Evolutionary conservation across 2,329 filamentous ascomycete species (phyloP).

Genomic region (Ophiostoma himal-ulmi): DNA sequence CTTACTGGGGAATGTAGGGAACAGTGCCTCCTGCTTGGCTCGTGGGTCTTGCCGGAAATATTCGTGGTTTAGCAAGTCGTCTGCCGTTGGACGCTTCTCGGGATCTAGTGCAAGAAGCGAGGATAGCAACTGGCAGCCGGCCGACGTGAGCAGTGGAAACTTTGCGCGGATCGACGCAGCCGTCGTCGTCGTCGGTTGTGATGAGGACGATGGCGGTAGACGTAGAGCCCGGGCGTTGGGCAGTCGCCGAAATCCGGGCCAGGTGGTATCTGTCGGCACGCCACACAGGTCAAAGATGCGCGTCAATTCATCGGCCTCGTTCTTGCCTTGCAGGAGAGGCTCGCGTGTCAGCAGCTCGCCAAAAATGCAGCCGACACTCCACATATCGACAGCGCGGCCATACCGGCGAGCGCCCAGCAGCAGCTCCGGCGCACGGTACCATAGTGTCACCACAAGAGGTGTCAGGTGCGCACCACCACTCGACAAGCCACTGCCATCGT

Average conservation of each 20-base stretch:
- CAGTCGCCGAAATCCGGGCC: slow-evolving; percentile 80
- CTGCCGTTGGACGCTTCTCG: slow-evolving; percentile 60
- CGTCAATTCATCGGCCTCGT: slow-evolving; percentile 84
- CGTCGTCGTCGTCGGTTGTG: slow-evolving; percentile 32
- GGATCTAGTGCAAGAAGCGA: slow-evolving; percentile 72
- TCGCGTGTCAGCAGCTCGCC: slow-evolving; percentile 81
- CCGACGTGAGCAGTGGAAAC: slow-evolving; percentile 74
- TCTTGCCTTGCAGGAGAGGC: slow-evolving; percentile 78
- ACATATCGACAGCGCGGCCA: slow-evolving; percentile 76
- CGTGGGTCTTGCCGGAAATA: slow-evolving; percentile 89
- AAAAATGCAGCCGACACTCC: slow-evolving; percentile 94
- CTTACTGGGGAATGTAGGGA: slow-evolving; percentile 94
- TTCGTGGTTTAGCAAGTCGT: slow-evolving; percentile 67
- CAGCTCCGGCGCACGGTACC: slow-evolving; percentile 91
- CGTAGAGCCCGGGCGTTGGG: slow-evolving; percentile 79
- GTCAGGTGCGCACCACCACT: slow-evolving; percentile 49
- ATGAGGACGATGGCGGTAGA: slow-evolving; percentile 48
- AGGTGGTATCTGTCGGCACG: slow-evolving; percentile 71
- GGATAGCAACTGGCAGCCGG: slow-evolving; percentile 64
- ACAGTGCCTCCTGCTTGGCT: slow-evolving; percentile 85
- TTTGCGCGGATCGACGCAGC: slow-evolving; percentile 59
- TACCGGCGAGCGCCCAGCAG: slow-evolving; percentile 76
- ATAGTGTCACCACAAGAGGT: slow-evolving; percentile 89
- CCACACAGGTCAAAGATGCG: slow-evolving; percentile 88
- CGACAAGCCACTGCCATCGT: slow-evolving; percentile 32